Conservation (phyloP, 768 basidiomycete genomes). For the Tulasnella sp. region DNA sequence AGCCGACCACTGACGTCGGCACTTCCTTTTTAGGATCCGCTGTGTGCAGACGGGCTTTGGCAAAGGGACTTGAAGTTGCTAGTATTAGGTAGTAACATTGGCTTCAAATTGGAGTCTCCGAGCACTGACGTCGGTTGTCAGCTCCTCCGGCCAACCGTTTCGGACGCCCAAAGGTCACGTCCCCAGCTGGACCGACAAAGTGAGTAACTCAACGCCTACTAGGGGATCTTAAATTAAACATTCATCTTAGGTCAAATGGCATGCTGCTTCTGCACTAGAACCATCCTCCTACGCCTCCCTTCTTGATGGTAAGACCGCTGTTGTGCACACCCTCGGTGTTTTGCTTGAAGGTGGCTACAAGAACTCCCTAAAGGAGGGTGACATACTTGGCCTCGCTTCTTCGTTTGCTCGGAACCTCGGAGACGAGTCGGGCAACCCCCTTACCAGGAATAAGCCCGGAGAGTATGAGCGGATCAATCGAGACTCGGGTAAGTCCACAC, state of each 20-base stretch:
- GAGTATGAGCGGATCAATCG: constrained; percentile 78
- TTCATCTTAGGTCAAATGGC: constrained; percentile 67
- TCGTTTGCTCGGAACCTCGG: constrained; percentile 33
- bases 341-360: constrained; percentile 86
- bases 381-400: constrained; percentile 40
- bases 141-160: constrained; percentile 80
- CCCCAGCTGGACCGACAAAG: constrained; percentile 76
- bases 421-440: constrained; percentile 42
- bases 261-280: constrained; percentile 66
- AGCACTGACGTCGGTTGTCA: constrained; percentile 22
- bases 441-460: constrained; percentile 31
- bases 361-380: constrained; percentile 45
- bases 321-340: constrained; percentile 90
- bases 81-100: constrained; percentile 61
- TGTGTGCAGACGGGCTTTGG: constrained; percentile 78
- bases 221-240: constrained; percentile 3
- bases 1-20: background rate
- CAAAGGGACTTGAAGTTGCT: constrained; percentile 73
- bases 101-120: background rate
- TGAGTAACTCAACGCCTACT: constrained; percentile 25
- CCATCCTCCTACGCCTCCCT: constrained; percentile 62
- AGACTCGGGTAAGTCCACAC: constrained; percentile 61
- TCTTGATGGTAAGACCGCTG: constrained; percentile 53
- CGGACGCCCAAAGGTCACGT: constrained; percentile 79
- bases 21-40: constrained; percentile 58